Base-by-base conservation (phyloP, 2,329 filamentous ascomycete genomes). In the Microsporum ferrugineum region DNA sequence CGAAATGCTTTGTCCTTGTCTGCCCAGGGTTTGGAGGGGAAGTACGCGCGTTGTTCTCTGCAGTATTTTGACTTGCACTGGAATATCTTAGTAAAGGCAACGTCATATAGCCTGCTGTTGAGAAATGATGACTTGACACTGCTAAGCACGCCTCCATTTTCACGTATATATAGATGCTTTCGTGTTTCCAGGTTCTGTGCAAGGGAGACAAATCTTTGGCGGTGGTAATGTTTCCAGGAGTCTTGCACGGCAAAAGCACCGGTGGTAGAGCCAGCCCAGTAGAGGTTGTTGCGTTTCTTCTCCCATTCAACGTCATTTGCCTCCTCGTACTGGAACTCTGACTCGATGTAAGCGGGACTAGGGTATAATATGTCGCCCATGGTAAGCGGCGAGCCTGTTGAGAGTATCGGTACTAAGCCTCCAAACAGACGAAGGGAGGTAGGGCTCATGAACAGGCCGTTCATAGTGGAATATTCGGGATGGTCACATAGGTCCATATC, bases 241-340 rank as follows among this genome's bases (percentile, higher is more conserved):
- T 49, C 49, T 7, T 61, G 41, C 12, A 33, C 8, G 6, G 64
- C 64, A 59, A 63, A 77, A 0, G 76, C 80, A 1, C 82, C 82
- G 0, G 82, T 83, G 0, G 76, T 82, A 0, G 78, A 81, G 0
- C 82, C 82, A 0, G 78, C 76, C 83, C 82, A 85, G 67, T 84
- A 84, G 0, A 84, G 66, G 1, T 76, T 77, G 39, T 79, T 77
- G 1, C 64, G 65, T 65, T 85, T 85, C 4, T 71, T 55, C 0
- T 77, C 68, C 81, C 81, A 85, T 0, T 70, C 66, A 0, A 76
- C 43, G 61, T 83, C 82, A 1, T 71, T 55, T 0, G 62, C 34
- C 0, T 70, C 66, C 1, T 76, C 67, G 64, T 83, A 83, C 3
- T 65, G 63, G 76, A 47, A 75, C 70, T 1, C 69, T 14, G 62